A percentile compares a stretch with the other conserved stretches of the same genome.
Evolutionary conservation across 2,329 filamentous ascomycete genomes (phyloP).

Genomic region (Fusarium redolens): DNA sequence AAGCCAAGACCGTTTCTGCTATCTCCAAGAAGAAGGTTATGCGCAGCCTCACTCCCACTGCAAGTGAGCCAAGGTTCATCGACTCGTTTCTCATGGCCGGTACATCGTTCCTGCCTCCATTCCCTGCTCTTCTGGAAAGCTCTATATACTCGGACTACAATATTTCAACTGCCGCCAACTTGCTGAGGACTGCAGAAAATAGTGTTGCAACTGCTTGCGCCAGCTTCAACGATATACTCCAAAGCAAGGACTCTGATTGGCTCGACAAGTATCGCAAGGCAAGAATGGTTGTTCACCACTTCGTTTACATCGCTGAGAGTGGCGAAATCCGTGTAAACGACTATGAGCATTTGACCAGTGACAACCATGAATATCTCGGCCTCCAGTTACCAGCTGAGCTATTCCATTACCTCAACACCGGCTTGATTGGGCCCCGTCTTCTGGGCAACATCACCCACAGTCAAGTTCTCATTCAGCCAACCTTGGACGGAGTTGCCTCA

Average conservation of each 20-base stretch:
- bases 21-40: constrained; percentile 77
- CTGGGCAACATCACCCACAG: constrained; percentile 85
- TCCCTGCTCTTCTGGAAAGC: constrained; percentile 78
- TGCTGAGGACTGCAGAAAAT: constrained; percentile 76
- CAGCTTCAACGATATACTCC: constrained; percentile 82
- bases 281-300: constrained; percentile 86
- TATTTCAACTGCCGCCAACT: constrained; percentile 80
- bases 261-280: constrained; percentile 88
- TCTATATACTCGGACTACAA: constrained; percentile 66
- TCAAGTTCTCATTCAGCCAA: constrained; percentile 82
- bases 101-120: constrained; percentile 80
- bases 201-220: constrained; percentile 79
- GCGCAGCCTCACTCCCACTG: constrained; percentile 72
- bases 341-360: constrained; percentile 77
- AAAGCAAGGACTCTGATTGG: constrained; percentile 78
- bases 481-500: constrained; percentile 84
- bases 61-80: constrained; percentile 78
- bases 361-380: constrained; percentile 92
- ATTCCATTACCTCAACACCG: constrained; percentile 88
- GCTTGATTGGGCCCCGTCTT: constrained; percentile 81
- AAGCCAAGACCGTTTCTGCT: constrained; percentile 70
- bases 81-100: constrained; percentile 87
- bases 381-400: constrained; percentile 89
- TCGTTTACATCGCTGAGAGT: constrained; percentile 81
- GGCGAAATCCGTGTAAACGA: constrained; percentile 83